Percentiles rank a stretch among this genome's conserved stretches.
phyloP scores from a whole-genome alignment of 2,329 filamentous ascomycete genomes.

The Exophiala xenobiotica region DNA sequence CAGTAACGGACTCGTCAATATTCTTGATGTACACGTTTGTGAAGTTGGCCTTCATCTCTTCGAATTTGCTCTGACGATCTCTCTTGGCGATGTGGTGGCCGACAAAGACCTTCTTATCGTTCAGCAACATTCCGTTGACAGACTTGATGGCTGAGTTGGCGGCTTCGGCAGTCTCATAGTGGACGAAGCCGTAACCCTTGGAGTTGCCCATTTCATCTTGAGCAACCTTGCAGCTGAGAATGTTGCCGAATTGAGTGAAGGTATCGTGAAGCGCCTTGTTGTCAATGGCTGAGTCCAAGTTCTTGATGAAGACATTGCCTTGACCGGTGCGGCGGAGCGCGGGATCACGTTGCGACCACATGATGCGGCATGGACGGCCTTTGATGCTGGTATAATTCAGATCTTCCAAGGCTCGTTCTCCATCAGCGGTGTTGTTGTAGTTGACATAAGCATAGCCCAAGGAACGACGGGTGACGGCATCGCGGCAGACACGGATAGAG shows the following conservation, averaged over 20 bases:
- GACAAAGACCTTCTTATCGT: conserved; percentile 99
- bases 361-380: conserved; percentile 97
- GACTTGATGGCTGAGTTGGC: conserved; percentile 98
- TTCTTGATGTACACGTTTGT: conserved; percentile 99
- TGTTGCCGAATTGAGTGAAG: conserved; percentile 98
- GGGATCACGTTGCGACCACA: conserved; percentile 99
- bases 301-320: conserved; percentile 99
- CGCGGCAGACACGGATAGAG: conserved; percentile 98
- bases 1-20: conserved; percentile 76
- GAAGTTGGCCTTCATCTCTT: conserved; percentile 99
- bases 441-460: conserved; percentile 99
- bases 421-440: conserved; percentile 96
- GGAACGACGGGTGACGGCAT: conserved; percentile 96
- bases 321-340: conserved; percentile 98
- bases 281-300: conserved; percentile 96
- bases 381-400: conserved; percentile 99
- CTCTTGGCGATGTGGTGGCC: conserved; percentile 99
- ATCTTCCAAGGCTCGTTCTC: conserved; percentile 97
- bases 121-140: conserved; percentile 98
- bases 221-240: conserved; percentile 98
- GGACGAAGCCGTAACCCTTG: conserved; percentile 98
- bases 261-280: conserved; percentile 99
- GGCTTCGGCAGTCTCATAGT: conserved; percentile 99
- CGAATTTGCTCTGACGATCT: conserved; percentile 99
- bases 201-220: conserved; percentile 96